Evolutionary conservation across 345 rosid species (phyloP).

Genomic region (Trapa bicornis): DNA sequence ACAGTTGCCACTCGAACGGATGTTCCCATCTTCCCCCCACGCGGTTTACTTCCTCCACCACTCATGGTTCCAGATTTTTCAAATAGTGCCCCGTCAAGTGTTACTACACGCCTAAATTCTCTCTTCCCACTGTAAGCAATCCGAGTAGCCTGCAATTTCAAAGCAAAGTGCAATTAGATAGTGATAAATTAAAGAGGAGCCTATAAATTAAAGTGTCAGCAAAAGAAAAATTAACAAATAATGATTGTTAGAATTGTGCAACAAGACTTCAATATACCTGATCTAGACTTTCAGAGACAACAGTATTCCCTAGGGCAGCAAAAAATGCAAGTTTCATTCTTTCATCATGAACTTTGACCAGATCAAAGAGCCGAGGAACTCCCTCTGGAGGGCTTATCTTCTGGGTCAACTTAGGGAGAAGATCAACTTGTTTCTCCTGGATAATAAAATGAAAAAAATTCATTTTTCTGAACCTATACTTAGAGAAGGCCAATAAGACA

Average conservation of each 20-base stretch:
- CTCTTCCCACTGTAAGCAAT: slow-evolving; percentile 71
- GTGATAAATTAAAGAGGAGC: neutral
- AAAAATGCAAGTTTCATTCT: slow-evolving; percentile 89
- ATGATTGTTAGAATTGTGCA: neutral
- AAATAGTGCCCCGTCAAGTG: slow-evolving; percentile 90
- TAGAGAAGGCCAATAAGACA: neutral
- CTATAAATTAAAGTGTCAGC: neutral
- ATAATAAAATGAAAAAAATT: slow-evolving; percentile 10
- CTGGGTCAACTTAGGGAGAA: slow-evolving; percentile 46
- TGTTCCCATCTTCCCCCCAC: slow-evolving; percentile 96
- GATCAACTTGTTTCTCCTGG: slow-evolving; percentile 82
- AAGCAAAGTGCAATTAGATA: slow-evolving; percentile 7
- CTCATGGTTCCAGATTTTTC: slow-evolving; percentile 98
- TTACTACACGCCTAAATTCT: slow-evolving; percentile 86
- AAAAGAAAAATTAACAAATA: neutral
- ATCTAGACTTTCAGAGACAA: slow-evolving; percentile 81
- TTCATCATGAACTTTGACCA: slow-evolving; percentile 73
- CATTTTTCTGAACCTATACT: neutral
- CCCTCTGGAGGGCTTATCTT: slow-evolving; percentile 73
- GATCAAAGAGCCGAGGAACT: slow-evolving; percentile 86
- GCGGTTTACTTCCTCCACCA: slow-evolving; percentile 94
- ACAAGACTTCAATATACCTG: slow-evolving; percentile 39
- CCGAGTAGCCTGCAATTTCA: slow-evolving; percentile 55
- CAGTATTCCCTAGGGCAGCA: slow-evolving; percentile 73
- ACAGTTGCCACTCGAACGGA: slow-evolving; percentile 68